Evolutionary conservation across 441 rosid species (phyloP).

Genomic region (Brassica balearica): DNA sequence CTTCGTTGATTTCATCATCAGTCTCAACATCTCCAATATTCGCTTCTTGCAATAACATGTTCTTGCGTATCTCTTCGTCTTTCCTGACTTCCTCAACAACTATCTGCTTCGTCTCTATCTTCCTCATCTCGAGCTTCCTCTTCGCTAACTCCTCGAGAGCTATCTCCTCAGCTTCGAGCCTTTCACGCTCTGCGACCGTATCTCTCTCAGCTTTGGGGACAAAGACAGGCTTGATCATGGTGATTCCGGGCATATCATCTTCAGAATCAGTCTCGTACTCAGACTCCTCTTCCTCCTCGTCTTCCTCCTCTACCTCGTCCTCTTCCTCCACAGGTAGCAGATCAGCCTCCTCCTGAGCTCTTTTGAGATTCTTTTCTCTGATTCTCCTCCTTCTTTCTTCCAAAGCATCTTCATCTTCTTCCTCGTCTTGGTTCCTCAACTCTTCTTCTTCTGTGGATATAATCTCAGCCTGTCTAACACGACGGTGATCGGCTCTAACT

Average conservation of each 20-base stretch:
- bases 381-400: slow-evolving; percentile 75
- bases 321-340: slow-evolving; percentile 76
- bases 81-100: slow-evolving; percentile 83
- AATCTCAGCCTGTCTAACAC: slow-evolving; percentile 83
- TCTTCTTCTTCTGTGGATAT: slow-evolving; percentile 80
- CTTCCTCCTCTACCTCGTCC: slow-evolving; percentile 69
- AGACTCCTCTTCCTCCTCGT: slow-evolving; percentile 80
- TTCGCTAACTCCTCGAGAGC: slow-evolving; percentile 77
- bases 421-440: slow-evolving; percentile 58
- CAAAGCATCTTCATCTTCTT: slow-evolving; percentile 77
- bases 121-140: slow-evolving; percentile 74
- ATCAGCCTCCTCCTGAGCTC: slow-evolving; percentile 70
- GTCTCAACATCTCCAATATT: slow-evolving; percentile 88
- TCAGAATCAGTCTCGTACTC: slow-evolving; percentile 96
- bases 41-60: slow-evolving; percentile 73
- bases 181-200: slow-evolving; percentile 81
- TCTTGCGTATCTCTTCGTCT: slow-evolving; percentile 77
- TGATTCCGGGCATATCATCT: slow-evolving; percentile 62
- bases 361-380: slow-evolving; percentile 65
- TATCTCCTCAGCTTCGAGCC: slow-evolving; percentile 76
- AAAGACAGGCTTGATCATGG: slow-evolving; percentile 86
- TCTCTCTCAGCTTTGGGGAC: slow-evolving; percentile 87
- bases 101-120: slow-evolving; percentile 74
- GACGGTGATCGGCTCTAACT: slow-evolving; percentile 87
- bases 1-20: slow-evolving; percentile 86